A percentile compares a stretch with the other conserved stretches of the same genome.
Conservation (phyloP, 2,329 filamentous ascomycete species). For the Neonectria magnoliae region DNA sequence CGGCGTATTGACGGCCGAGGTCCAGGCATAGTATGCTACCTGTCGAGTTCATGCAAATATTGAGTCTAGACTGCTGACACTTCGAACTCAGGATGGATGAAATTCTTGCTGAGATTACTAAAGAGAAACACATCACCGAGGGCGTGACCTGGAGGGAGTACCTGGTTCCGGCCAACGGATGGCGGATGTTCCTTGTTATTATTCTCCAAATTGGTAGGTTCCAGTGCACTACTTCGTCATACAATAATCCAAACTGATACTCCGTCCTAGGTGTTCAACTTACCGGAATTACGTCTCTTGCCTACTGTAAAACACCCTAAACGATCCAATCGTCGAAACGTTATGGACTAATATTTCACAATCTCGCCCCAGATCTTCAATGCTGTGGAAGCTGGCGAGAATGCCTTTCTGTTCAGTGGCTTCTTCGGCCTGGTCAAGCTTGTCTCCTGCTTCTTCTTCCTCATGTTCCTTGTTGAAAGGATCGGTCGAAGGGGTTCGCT, state of each 20-base stretch:
- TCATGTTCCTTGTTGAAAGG: constrained; percentile 60
- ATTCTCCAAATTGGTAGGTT: constrained; percentile 57
- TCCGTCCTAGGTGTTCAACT: constrained; percentile 50
- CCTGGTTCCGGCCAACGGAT: constrained; percentile 57
- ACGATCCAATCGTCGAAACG: neutral
- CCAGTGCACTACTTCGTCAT: too few relatives aligned
- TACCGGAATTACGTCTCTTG: constrained; percentile 61
- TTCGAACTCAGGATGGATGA: constrained; percentile 47
- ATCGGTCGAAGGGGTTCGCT: constrained; percentile 60
- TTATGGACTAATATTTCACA: constrained; percentile 22
- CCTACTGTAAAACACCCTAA: constrained; percentile 52
- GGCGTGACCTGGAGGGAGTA: constrained; percentile 57
- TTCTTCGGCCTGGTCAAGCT: constrained; percentile 65
- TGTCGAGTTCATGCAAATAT: neutral
- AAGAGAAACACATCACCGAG: constrained; percentile 56
- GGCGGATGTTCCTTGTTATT: constrained; percentile 58
- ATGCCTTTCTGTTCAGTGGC: constrained; percentile 60
- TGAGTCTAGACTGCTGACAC: constrained; percentile 10
- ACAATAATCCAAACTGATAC: too few relatives aligned
- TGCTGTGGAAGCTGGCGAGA: constrained; percentile 58
- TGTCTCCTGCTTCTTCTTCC: constrained; percentile 56
- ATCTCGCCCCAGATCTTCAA: constrained; percentile 62
- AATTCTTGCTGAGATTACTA: constrained; percentile 56
- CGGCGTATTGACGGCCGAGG: constrained; percentile 49
- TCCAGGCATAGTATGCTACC: constrained; percentile 46